phyloP scores from a whole-genome alignment of 176 grass and related monocot species.

The Panicum miliaceum region DNA sequence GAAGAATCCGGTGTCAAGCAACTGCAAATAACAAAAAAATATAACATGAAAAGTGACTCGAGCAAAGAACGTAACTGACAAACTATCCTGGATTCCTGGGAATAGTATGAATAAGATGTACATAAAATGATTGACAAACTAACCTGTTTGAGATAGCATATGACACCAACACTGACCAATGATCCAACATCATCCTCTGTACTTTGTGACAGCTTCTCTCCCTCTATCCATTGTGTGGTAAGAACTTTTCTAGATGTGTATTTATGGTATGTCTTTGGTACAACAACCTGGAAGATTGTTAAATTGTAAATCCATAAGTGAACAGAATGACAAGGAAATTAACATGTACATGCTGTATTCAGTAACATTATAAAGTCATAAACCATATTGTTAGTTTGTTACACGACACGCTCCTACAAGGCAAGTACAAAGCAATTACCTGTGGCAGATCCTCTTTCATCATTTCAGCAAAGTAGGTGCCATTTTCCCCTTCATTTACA shows the following conservation, averaged over 20 bases:
- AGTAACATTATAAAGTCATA: background rate
- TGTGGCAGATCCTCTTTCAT: constrained; percentile 96
- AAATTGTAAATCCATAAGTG: constrained; percentile 21
- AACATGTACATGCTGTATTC: background rate
- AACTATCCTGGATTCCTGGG: background rate
- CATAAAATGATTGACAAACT: background rate
- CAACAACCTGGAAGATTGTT: constrained; percentile 66
- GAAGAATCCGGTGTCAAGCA: constrained; percentile 98
- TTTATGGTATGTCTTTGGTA: constrained; percentile 86
- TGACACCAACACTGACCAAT: constrained; percentile 94
- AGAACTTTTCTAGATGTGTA: constrained; percentile 97
- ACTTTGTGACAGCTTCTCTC: constrained; percentile 95
- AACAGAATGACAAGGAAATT: background rate
- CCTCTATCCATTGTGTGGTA: constrained; percentile 87
- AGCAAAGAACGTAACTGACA: background rate
- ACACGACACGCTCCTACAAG: background rate
- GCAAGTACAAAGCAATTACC: constrained; percentile 45
- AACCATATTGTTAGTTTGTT: background rate
- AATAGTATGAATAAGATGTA: constrained; percentile 10
- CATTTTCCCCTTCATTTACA: constrained; percentile 97
- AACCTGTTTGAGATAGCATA: constrained; percentile 99
- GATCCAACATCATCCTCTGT: constrained; percentile 90
- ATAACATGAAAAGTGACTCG: background rate
- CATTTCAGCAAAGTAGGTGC: constrained; percentile 81
- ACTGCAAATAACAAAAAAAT: constrained; percentile 54